Percentiles rank a stretch among this genome's conserved stretches.
Evolutionary conservation across 225 moss, liverwort and hornwort species (phyloP).

Genomic region (Sphagnum contortum): DNA sequence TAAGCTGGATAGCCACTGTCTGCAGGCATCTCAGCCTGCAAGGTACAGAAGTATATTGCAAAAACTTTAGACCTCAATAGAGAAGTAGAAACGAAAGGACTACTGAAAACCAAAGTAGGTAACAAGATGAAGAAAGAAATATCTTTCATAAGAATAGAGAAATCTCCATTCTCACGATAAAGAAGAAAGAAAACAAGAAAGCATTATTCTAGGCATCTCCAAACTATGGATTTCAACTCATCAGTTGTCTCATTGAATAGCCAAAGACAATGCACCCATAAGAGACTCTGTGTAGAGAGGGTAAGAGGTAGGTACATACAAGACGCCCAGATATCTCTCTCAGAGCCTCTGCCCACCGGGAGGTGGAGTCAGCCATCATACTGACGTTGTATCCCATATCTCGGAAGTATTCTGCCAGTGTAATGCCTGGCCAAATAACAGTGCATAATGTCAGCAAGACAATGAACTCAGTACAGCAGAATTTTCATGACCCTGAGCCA

Average conservation of each 20-base stretch:
- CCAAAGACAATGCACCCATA: too few relatives aligned
- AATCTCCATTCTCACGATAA: too few relatives aligned
- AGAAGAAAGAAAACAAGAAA: not conserved
- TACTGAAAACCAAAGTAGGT: not conserved
- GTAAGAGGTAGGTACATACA: conserved; percentile 20
- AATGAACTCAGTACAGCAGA: too few relatives aligned
- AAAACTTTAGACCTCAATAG: too few relatives aligned
- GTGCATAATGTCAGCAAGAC: too few relatives aligned
- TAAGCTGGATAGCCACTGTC: conserved; percentile 99
- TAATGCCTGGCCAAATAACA: conserved; percentile 49
- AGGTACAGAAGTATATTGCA: not conserved
- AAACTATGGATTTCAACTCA: too few relatives aligned
- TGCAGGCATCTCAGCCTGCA: conserved; percentile 96
- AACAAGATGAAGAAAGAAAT: conserved; percentile 9
- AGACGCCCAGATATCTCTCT: conserved; percentile 98
- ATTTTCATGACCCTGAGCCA: too few relatives aligned
- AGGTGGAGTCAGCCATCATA: conserved; percentile 99
- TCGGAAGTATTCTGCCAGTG: conserved; percentile 93
- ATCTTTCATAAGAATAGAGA: too few relatives aligned
- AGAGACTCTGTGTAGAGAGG: too few relatives aligned
- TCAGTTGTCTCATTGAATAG: too few relatives aligned
- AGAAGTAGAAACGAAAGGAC: too few relatives aligned
- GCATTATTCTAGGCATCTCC: too few relatives aligned
- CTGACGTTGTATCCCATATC: conserved; percentile 99
- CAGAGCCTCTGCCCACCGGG: conserved; percentile 98